Conservation (phyloP, 164 flowering plant species). For the Nymphaea thermarum region DNA sequence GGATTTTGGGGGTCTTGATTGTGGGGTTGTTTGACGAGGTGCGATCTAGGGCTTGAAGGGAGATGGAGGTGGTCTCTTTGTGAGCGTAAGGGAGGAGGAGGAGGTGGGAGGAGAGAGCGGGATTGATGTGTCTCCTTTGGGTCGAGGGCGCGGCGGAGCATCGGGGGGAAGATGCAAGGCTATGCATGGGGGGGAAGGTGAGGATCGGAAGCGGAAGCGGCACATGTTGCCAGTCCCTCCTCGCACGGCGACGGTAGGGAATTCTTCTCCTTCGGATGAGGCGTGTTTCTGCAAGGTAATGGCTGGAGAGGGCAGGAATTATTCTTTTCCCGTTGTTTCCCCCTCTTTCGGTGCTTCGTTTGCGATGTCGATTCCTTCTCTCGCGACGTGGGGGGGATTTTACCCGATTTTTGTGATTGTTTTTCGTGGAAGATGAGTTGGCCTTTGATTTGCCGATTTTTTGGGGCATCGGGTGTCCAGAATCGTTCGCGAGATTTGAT, state of each 20-base stretch:
- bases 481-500: not conserved
- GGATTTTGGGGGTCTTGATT: not conserved
- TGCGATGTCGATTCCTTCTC: not conserved
- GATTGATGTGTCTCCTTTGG: conserved; percentile 38
- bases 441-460: not conserved
- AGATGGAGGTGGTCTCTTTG: conserved; percentile 6
- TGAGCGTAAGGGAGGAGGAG: conserved; percentile 6
- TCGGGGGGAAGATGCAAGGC: conserved; percentile 44
- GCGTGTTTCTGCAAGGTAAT: conserved; percentile 27
- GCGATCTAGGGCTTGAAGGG: conserved; percentile 24
- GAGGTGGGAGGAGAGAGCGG: conserved; percentile 10
- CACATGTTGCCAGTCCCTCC: conserved; percentile 64
- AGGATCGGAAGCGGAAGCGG: conserved; percentile 39
- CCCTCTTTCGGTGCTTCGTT: not conserved
- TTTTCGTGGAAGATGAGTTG: not conserved
- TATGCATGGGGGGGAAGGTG: conserved; percentile 64
- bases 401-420: not conserved
- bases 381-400: not conserved
- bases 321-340: not conserved
- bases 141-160: conserved; percentile 13
- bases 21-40: conserved; percentile 1
- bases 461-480: not conserved
- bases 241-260: conserved; percentile 23
- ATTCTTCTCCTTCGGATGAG: conserved; percentile 10
- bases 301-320: not conserved